A percentile compares a stretch with the other conserved stretches of the same genome.
phyloP scores from a whole-genome alignment of 441 rosid genomes.

The Bruguiera hainesii region DNA sequence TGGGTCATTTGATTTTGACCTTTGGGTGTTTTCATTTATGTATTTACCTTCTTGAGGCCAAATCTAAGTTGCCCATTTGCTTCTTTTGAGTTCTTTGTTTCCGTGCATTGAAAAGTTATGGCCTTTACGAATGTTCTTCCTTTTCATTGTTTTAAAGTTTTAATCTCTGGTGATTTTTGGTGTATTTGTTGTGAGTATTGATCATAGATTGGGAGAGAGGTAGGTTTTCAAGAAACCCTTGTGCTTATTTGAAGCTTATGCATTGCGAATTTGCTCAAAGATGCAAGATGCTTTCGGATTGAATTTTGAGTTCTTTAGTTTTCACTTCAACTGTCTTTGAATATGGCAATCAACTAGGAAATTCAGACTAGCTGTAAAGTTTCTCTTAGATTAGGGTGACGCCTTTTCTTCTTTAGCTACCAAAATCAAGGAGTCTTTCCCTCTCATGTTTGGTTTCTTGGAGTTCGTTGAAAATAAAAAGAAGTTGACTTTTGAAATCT shows the following conservation, averaged over 20 bases:
- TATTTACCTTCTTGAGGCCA: background rate
- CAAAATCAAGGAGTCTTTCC: background rate
- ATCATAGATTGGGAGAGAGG: background rate
- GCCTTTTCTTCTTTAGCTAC: too few relatives aligned
- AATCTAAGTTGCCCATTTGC: slow-evolving; percentile 4
- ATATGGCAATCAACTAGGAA: background rate
- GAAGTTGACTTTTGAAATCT: background rate
- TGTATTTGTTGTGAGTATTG: background rate
- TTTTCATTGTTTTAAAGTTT: background rate
- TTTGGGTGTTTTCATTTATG: background rate
- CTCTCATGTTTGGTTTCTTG: slow-evolving; percentile 1
- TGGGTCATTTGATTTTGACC: background rate
- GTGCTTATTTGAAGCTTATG: slow-evolving; percentile 4
- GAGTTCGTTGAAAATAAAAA: background rate
- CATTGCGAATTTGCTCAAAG: background rate
- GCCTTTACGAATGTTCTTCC: background rate
- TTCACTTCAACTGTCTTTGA: background rate
- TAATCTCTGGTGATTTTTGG: background rate
- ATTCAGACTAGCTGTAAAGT: too few relatives aligned
- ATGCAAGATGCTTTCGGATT: background rate
- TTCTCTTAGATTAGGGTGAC: too few relatives aligned
- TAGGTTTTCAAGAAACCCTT: background rate
- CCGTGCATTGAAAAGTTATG: background rate
- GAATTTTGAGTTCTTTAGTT: background rate
- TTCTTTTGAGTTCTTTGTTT: slow-evolving; percentile 1